A percentile compares a stretch with the other conserved stretches of the same genome.
Evolutionary conservation across 176 grass and related monocot genomes (phyloP).

Genomic region (Chrysopogon serrulatus): DNA sequence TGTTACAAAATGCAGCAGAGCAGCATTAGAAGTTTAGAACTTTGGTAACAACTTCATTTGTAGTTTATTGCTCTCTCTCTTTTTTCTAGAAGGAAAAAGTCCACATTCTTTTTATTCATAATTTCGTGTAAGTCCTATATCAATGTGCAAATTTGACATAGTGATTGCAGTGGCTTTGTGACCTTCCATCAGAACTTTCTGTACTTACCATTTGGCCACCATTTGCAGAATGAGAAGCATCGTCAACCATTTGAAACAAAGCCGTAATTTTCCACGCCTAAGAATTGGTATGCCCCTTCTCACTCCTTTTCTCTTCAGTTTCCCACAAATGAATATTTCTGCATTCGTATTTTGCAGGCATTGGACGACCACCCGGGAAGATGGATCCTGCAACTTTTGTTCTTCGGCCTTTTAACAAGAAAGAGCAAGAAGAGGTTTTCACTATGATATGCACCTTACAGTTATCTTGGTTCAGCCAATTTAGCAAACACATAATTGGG

Average conservation of each 20-base stretch:
- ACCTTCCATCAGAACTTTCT: not conserved
- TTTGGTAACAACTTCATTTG: not conserved
- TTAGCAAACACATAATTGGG: not conserved
- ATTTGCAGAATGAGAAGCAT: conserved; percentile 85
- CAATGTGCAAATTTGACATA: not conserved
- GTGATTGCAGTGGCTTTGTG: not conserved
- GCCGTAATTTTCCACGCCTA: conserved; percentile 73
- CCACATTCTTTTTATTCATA: not conserved
- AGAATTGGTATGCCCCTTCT: conserved; percentile 55
- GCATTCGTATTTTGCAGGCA: conserved; percentile 37
- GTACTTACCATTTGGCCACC: not conserved
- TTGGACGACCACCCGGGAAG: conserved; percentile 87
- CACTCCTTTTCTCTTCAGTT: not conserved
- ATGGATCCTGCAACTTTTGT: conserved; percentile 97
- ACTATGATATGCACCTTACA: not conserved
- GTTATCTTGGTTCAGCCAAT: not conserved
- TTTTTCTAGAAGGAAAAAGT: not conserved
- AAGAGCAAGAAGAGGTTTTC: conserved; percentile 81
- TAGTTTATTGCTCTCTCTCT: not conserved
- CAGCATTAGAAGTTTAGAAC: not conserved
- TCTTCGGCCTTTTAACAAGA: conserved; percentile 64
- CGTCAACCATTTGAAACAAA: conserved; percentile 81
- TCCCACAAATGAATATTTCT: not conserved
- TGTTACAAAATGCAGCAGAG: not conserved
- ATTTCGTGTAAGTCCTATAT: not conserved